Evolutionary conservation across 2,329 filamentous ascomycete genomes (phyloP).

Genomic region (Pezicula carpinea): DNA sequence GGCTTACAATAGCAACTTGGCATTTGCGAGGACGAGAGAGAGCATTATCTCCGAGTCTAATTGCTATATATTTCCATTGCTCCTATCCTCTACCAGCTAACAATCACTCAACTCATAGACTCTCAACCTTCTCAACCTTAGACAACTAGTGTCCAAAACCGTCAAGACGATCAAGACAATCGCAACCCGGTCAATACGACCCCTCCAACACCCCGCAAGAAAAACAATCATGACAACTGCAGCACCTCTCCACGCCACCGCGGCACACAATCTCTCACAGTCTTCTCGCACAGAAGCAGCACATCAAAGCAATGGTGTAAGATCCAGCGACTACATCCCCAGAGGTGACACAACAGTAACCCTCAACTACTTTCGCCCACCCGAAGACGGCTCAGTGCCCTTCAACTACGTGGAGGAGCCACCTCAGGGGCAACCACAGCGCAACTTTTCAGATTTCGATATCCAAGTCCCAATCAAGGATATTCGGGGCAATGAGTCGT

Average conservation of each 20-base stretch:
- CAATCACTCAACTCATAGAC: not conserved
- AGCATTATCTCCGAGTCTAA: not conserved
- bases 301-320: conserved; percentile 5
- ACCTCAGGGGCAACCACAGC: conserved; percentile 21
- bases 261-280: conserved; percentile 35
- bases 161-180: conserved; percentile 1
- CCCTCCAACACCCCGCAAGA: not conserved
- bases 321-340: conserved; percentile 29
- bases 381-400: conserved; percentile 47
- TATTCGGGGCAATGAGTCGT: conserved; percentile 63
- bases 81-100: not conserved
- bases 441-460: conserved; percentile 26
- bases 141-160: not conserved
- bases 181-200: not conserved
- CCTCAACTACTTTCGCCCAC: conserved; percentile 50
- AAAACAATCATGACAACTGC: conserved; percentile 34
- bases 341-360: conserved; percentile 45
- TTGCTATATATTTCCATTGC: not conserved
- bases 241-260: conserved; percentile 30
- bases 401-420: conserved; percentile 49
- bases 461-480: conserved; percentile 52
- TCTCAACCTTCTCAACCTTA: not conserved
- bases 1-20: not conserved
- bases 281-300: conserved; percentile 21
- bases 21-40: not conserved